Evolutionary conservation across 2,329 filamentous ascomycete species (phyloP).

Genomic region (Dendryphion nanum): DNA sequence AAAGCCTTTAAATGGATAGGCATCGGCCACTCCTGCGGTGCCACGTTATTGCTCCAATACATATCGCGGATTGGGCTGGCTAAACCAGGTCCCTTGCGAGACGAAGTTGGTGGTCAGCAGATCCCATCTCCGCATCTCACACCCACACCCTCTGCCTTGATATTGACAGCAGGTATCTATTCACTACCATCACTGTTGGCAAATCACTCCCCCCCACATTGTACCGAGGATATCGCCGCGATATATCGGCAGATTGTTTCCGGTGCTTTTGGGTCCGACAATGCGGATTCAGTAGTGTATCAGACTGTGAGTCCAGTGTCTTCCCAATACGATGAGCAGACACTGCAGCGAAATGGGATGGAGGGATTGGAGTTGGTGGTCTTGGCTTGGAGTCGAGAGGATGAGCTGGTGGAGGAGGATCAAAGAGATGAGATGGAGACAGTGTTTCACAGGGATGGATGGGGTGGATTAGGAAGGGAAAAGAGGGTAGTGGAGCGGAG

Average conservation of each 20-base stretch:
- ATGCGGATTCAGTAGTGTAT: conserved; percentile 17
- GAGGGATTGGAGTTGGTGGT: conserved; percentile 33
- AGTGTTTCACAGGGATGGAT: conserved; percentile 47
- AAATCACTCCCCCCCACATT: conserved; percentile 40
- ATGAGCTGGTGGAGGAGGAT: conserved; percentile 52
- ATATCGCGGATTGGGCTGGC: conserved; percentile 8
- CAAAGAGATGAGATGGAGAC: conserved; percentile 60
- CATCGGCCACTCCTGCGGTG: conserved; percentile 63
- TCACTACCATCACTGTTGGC: conserved; percentile 56
- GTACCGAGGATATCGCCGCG: conserved; percentile 31
- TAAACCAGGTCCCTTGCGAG: no score
- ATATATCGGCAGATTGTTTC: conserved; percentile 60
- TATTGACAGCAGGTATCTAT: conserved; percentile 67
- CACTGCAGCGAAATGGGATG: conserved; percentile 40
- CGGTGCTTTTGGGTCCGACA: conserved; percentile 59
- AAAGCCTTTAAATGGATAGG: conserved; percentile 51
- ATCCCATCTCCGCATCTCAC: no score
- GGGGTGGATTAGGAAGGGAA: conserved; percentile 27
- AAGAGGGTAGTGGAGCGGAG: conserved; percentile 34
- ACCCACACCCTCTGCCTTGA: conserved; percentile 50
- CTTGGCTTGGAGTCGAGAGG: conserved; percentile 47
- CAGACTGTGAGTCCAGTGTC: not conserved
- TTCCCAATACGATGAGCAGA: conserved; percentile 1
- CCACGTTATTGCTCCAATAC: conserved; percentile 62
- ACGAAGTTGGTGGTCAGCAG: conserved; percentile 1